A percentile compares a stretch with the other conserved stretches of the same genome.
These are phyloP conservation scores for Phyllachora maydis DNA, from an alignment of 2,329 filamentous ascomycete genomes.

Conservation along the genomic window DNA sequence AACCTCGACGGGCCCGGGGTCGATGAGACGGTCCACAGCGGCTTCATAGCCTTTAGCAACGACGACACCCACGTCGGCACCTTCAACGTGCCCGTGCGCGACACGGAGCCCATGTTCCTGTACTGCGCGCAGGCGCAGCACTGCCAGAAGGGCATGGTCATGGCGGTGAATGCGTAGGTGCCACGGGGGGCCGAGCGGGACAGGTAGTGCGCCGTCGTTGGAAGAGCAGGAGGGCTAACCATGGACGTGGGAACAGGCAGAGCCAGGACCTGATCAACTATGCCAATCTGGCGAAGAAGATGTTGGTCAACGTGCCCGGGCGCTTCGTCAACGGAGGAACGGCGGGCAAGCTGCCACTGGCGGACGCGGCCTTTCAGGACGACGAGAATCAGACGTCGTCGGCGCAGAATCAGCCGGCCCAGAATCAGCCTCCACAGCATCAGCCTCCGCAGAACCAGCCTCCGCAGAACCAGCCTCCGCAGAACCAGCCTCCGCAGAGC, in stretches of 20 bases:
- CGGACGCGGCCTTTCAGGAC: neutral
- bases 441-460: too few relatives aligned
- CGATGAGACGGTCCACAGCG: conserved; percentile 15
- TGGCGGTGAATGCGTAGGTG: conserved; percentile 33
- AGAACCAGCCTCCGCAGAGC: too few relatives aligned
- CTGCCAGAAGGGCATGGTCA: conserved; percentile 26
- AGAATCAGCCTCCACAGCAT: too few relatives aligned
- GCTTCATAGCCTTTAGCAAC: conserved; percentile 16
- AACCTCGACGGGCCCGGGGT: conserved; percentile 13
- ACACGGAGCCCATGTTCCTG: conserved; percentile 20
- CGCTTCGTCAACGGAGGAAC: neutral
- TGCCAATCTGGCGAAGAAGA: neutral
- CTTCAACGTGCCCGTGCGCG: conserved; percentile 23
- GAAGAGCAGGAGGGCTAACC: too few relatives aligned
- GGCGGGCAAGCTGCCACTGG: neutral
- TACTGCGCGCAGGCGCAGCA: conserved; percentile 18
- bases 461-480: too few relatives aligned
- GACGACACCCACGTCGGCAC: conserved; percentile 17
- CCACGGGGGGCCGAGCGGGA: too few relatives aligned
- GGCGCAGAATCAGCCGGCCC: too few relatives aligned
- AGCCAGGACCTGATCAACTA: neutral
- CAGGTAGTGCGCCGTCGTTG: too few relatives aligned
- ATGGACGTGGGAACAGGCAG: too few relatives aligned
- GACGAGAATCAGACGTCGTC: neutral
- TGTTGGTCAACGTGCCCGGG: neutral